Evolutionary conservation across 257 asterid genomes (phyloP), one percentile per base, ranked within the genome.

Genomic region (Cordia subcordata): DNA sequence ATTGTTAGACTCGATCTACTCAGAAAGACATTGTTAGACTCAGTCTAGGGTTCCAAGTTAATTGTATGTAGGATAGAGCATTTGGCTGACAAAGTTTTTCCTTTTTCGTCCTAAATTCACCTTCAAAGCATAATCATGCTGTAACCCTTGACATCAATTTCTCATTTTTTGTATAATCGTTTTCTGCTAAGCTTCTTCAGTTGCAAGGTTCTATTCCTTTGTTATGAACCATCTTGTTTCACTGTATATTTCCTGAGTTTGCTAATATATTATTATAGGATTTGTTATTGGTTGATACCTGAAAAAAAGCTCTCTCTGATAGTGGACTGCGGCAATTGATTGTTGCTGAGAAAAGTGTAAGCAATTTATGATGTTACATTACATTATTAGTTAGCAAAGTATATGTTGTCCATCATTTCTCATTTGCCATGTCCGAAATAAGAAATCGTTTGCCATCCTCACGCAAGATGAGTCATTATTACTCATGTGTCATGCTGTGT

Each of bases 21-120:
- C n/a, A n/a, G 67, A 61, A 67, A 75, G 70, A 66, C 52, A 62
- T 64, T 69, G 50, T 69, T 38, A 33, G 57, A 60, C 64, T 46
- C 72, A 66, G 72, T 62, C 59, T 19, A 56, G 75, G 61, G 68
- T 65, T 68, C 63, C 70, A 14, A 46, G 77, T 66, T 58, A 47
- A 63, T 51, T 38, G 62, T 38, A 55, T 42, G 2, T 39, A 8
- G 47, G 47, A 42, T 11, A 42, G 47, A 11, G 15, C 6, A 1
- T 27, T 6, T 6, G 35, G 35, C 35, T 27, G 35, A 27, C 35
- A 27, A 3, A 27, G 35, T 27, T 42, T 42, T 42, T 42, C 62
- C 23, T 67, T 21, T 39, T 56, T 55, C 33, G 0, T 53, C 55
- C 27, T 14, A 23, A 11, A 20, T 49, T 59, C 19, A 32, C 57